phyloP scores from a whole-genome alignment of 345 rosid genomes.

The Noccaea bulbosa region DNA sequence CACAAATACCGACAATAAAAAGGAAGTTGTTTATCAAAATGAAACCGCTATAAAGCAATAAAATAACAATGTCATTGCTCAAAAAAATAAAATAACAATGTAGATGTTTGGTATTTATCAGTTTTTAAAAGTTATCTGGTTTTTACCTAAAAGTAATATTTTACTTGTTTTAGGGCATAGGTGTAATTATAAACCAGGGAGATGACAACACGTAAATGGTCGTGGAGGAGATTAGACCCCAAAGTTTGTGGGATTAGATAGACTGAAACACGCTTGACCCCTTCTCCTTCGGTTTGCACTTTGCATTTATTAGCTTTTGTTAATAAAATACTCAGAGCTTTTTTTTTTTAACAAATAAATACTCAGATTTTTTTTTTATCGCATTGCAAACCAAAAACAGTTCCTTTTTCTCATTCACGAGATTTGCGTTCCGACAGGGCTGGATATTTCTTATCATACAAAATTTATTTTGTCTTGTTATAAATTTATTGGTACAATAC shows the following conservation, averaged over 20 bases:
- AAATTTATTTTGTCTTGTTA: background rate
- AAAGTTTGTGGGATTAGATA: slow-evolving; percentile 37
- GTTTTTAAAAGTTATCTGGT: background rate
- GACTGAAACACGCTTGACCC: slow-evolving; percentile 35
- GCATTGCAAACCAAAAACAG: background rate
- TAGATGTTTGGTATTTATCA: background rate
- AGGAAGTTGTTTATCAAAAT: background rate
- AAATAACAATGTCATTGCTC: too few species aligned
- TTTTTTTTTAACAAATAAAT: background rate
- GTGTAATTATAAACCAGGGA: slow-evolving; percentile 11
- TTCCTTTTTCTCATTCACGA: slow-evolving; percentile 7
- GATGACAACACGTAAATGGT: slow-evolving; percentile 35
- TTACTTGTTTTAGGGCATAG: background rate
- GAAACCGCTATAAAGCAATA: background rate
- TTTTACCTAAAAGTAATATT: background rate
- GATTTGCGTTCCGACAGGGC: slow-evolving; percentile 11
- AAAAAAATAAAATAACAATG: background rate
- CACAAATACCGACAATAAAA: background rate
- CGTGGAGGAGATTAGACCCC: slow-evolving; percentile 35
- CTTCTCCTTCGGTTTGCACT: slow-evolving; percentile 15
- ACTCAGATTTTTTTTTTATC: background rate
- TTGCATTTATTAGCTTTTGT: slow-evolving; percentile 18
- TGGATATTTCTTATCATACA: slow-evolving; percentile 21
- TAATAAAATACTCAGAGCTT: background rate
- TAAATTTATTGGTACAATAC: background rate